phyloP scores from a whole-genome alignment of 2,329 filamentous ascomycete species.

The Epichloe coenophiala region DNA sequence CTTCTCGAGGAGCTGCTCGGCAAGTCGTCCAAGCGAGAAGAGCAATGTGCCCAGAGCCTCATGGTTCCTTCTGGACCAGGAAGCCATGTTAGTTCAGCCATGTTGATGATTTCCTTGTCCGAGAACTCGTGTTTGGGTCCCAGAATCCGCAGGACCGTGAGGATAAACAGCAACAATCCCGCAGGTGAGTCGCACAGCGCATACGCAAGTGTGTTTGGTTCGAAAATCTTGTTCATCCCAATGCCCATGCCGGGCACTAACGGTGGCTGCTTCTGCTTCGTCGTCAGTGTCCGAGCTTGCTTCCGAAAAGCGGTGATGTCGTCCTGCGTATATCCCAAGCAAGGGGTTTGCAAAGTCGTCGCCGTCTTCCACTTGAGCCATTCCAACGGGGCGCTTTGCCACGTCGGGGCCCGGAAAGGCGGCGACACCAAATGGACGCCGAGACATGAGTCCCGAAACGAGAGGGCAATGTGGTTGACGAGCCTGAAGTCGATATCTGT shows the following conservation, averaged over 20 bases:
- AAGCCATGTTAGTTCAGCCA: slow-evolving; percentile 51
- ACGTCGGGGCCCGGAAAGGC: slow-evolving; percentile 34
- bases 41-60: slow-evolving; percentile 39
- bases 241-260: slow-evolving; percentile 15
- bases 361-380: slow-evolving; percentile 46
- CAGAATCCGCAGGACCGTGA: slow-evolving; percentile 31
- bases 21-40: slow-evolving; percentile 17
- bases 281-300: slow-evolving; percentile 1
- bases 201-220: slow-evolving; percentile 44
- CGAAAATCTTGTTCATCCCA: slow-evolving; percentile 19
- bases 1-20: slow-evolving; percentile 13
- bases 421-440: slow-evolving; percentile 50
- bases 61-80: slow-evolving; percentile 50
- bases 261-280: slow-evolving; percentile 6
- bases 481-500: slow-evolving; percentile 39
- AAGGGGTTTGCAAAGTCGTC: slow-evolving; percentile 29
- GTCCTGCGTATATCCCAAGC: slow-evolving; percentile 41
- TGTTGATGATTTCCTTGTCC: slow-evolving; percentile 41
- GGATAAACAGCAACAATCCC: slow-evolving; percentile 40
- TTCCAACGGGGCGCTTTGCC: slow-evolving; percentile 27
- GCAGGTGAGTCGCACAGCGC: slow-evolving; percentile 49
- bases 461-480: slow-evolving; percentile 32
- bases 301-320: slow-evolving; percentile 33
- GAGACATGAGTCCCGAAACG: slow-evolving; percentile 36
- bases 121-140: slow-evolving; percentile 29